Conservation (phyloP, 768 basidiomycete species). For the Termitomyces sp. region DNA sequence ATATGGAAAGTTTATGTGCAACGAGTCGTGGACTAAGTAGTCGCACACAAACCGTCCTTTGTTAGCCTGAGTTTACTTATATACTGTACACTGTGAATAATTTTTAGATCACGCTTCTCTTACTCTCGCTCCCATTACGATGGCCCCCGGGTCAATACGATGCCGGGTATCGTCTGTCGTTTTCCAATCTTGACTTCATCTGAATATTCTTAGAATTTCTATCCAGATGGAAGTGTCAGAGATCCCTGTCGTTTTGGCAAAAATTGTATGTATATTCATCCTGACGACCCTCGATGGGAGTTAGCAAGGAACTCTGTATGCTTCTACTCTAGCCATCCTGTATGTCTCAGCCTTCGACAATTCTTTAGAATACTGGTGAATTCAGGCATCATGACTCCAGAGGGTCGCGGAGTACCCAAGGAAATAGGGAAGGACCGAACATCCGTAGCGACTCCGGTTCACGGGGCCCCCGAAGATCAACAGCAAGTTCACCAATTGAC, state of each 20-base stretch:
- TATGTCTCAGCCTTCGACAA: not conserved
- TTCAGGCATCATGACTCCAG: not conserved
- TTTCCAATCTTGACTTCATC: not conserved
- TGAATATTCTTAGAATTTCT: slow-evolving; percentile 15
- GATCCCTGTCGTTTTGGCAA: slow-evolving; percentile 9
- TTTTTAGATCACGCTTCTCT: slow-evolving; percentile 1
- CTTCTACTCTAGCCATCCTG: not conserved
- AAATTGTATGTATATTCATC: slow-evolving; percentile 20
- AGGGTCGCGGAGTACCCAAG: not conserved
- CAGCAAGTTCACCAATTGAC: not conserved
- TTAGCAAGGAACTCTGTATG: slow-evolving; percentile 8
- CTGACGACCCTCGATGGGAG: slow-evolving; percentile 17
- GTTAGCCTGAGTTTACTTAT: not conserved
- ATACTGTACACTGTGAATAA: slow-evolving; percentile 8
- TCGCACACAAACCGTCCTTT: not conserved
- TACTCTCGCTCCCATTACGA: not conserved
- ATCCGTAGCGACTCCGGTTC: not conserved
- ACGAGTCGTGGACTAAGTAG: slow-evolving; percentile 22
- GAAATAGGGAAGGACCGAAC: not conserved
- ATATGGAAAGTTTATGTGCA: slow-evolving; percentile 70
- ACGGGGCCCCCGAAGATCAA: not conserved
- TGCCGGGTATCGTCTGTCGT: slow-evolving; percentile 11
- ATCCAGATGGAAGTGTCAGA: slow-evolving; percentile 15
- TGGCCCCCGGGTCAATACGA: slow-evolving; percentile 1
- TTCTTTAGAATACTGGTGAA: not conserved